Evolutionary conservation across 768 basidiomycete genomes (phyloP).

Genomic region (Termitomyces sp.): DNA sequence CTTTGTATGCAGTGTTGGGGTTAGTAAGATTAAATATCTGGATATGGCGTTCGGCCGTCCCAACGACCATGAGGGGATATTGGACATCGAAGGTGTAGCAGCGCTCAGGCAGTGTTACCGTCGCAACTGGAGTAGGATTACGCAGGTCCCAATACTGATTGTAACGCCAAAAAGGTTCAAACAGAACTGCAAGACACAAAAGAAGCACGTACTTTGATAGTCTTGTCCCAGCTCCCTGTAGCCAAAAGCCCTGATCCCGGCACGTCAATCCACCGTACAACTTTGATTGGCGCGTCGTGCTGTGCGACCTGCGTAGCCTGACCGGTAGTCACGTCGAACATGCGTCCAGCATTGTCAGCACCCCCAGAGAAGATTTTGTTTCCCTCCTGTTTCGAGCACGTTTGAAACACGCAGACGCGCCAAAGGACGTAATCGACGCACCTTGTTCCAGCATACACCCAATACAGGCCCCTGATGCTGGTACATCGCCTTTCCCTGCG

Average conservation of each 20-base stretch:
- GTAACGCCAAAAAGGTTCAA: neutral
- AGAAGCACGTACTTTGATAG: slow-evolving; percentile 66
- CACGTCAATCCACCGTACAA: slow-evolving; percentile 77
- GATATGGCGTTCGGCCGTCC: slow-evolving; percentile 89
- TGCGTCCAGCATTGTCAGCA: slow-evolving; percentile 91
- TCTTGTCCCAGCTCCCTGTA: slow-evolving; percentile 98
- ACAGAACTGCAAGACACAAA: neutral
- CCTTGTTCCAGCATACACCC: slow-evolving; percentile 89
- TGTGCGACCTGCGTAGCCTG: slow-evolving; percentile 81
- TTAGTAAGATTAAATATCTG: slow-evolving; percentile 85
- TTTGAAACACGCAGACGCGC: slow-evolving; percentile 6
- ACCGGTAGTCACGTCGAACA: slow-evolving; percentile 87
- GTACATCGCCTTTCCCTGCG: slow-evolving; percentile 89
- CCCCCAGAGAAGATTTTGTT: slow-evolving; percentile 90
- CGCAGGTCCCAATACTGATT: slow-evolving; percentile 91
- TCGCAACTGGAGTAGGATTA: slow-evolving; percentile 67
- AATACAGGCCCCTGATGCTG: slow-evolving; percentile 88
- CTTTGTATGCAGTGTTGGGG: slow-evolving; percentile 74
- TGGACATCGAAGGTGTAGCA: slow-evolving; percentile 86
- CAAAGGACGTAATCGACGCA: slow-evolving; percentile 26
- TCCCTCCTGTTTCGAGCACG: slow-evolving; percentile 58
- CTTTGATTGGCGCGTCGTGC: slow-evolving; percentile 87
- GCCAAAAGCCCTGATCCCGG: slow-evolving; percentile 73
- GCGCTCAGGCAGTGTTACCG: slow-evolving; percentile 82
- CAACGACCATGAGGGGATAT: slow-evolving; percentile 85